Base-by-base conservation (phyloP, 23 red algal genomes). In the Gracilaria domingensis region DNA sequence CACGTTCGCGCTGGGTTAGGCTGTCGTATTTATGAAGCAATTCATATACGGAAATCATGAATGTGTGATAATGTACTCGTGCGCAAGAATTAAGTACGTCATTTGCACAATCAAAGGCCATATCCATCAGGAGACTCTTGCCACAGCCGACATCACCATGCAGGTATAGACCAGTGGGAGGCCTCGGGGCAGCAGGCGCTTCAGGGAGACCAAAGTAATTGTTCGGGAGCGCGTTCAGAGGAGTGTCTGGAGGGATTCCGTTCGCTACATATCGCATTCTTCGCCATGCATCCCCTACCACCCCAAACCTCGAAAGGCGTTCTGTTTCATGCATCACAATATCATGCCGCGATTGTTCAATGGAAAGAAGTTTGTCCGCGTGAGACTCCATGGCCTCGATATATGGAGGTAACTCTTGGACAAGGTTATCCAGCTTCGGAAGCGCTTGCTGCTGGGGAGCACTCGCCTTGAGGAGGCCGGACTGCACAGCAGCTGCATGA, bases 81-180 rank as follows among this genome's bases (percentile, higher is more conserved):
- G 67, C 65, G 17, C 66, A 71, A 47, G 87, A 62, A 38, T 12
- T 32, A 0, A 77, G 32, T 38, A 55, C 20, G 8, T 64, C 76
- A 39, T 90, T 74, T 20, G 87, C 72, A 29, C 74, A 80, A 18
- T 53, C 77, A 53, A 90, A 90, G 29, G 87, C 53, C 76, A 96
- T 93, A 60, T 96, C 94, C 94, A 96, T 96, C 18, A 96, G 67
- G 12, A 96, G 42, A 67, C 87, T 96, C 54, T 96, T 96, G 12
- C 94, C 94, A 36, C 94, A 89, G 25, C 94, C 94, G 21, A 96
- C 94, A 53, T 91, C 94, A 16, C 94, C 94, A 40, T 90, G 71
- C 21, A 90, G 40, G 38, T 90, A 90, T 17, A 90, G 44, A 50
- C 87, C 87, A 21, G 38, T 28, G 20, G 87, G 87, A 3, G 87